Evolutionary conservation across 2,329 filamentous ascomycete species (phyloP).

Genomic region (Colletotrichum tropicicola): DNA sequence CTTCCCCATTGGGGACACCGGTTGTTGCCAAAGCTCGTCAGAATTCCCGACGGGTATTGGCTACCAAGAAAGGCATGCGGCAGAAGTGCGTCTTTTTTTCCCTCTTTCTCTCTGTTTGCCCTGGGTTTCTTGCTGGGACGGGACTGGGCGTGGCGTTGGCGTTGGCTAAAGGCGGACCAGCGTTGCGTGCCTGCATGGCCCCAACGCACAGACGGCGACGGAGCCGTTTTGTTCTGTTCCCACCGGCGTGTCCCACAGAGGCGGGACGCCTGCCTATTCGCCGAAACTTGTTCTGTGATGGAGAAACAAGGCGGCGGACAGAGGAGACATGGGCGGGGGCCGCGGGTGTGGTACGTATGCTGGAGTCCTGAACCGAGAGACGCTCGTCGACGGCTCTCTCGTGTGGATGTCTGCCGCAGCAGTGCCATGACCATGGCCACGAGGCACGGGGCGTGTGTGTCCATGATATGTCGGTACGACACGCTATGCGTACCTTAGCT

Average conservation of each 20-base stretch:
- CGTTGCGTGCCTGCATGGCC: slow-evolving; percentile 27
- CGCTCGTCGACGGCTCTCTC: not conserved
- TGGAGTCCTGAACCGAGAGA: not conserved
- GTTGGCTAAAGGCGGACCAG: slow-evolving; percentile 14
- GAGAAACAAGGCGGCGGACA: not conserved
- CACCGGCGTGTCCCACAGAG: slow-evolving; percentile 21
- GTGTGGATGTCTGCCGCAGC: too few species aligned
- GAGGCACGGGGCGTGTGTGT: too few species aligned
- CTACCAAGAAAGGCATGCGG: not conserved
- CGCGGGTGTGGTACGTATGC: slow-evolving; percentile 1
- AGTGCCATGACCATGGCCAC: too few species aligned
- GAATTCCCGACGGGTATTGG: slow-evolving; percentile 1
- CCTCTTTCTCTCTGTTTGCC: not conserved
- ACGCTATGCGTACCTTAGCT: too few species aligned
- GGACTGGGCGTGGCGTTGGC: not conserved
- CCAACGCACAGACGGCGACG: slow-evolving; percentile 28
- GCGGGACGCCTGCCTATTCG: slow-evolving; percentile 30
- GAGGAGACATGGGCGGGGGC: slow-evolving; percentile 4
- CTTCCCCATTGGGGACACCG: slow-evolving; percentile 8
- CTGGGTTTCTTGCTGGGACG: not conserved
- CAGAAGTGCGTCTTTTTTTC: slow-evolving; percentile 17
- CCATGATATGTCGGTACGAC: too few species aligned
- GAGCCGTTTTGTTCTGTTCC: slow-evolving; percentile 17
- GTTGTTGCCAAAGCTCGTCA: slow-evolving; percentile 8
- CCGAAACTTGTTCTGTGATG: not conserved